phyloP scores from a whole-genome alignment of 805 yeast species.

The Maudiozyma pseudohumilis region DNA sequence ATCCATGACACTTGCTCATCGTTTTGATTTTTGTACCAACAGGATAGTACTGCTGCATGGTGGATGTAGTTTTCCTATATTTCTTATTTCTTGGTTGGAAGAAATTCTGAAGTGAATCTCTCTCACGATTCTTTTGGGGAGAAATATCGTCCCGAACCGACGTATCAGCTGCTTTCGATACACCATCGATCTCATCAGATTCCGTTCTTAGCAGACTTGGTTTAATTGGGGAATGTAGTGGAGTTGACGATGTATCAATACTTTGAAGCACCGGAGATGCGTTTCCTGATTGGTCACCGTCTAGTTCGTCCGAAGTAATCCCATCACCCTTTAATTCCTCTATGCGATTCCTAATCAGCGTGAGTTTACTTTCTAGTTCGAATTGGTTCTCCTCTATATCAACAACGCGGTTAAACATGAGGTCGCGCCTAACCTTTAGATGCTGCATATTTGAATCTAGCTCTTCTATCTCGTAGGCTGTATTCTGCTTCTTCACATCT shows the following conservation, averaged over 20 bases:
- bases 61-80: constrained; percentile 45
- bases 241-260: too few species aligned
- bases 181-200: neutral
- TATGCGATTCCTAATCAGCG: constrained; percentile 36
- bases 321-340: constrained; percentile 35
- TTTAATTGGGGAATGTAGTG: too few species aligned
- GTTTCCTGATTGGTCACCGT: too few species aligned
- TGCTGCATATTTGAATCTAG: constrained; percentile 48
- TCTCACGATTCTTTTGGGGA: neutral
- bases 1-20: constrained; percentile 41
- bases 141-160: neutral
- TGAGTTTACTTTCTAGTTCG: constrained; percentile 40
- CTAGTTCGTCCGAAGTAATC: too few species aligned
- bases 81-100: constrained; percentile 23
- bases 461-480: constrained; percentile 55
- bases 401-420: constrained; percentile 50
- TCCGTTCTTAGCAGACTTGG: too few species aligned
- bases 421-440: constrained; percentile 40
- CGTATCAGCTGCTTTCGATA: neutral
- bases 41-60: constrained; percentile 53
- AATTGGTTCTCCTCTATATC: constrained; percentile 51
- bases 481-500: constrained; percentile 54
- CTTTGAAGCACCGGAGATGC: too few species aligned
- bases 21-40: constrained; percentile 46
- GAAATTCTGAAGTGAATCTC: constrained; percentile 10